Conservation (phyloP, 176 grass and related monocot species). For the Bothriochloa decipiens region DNA sequence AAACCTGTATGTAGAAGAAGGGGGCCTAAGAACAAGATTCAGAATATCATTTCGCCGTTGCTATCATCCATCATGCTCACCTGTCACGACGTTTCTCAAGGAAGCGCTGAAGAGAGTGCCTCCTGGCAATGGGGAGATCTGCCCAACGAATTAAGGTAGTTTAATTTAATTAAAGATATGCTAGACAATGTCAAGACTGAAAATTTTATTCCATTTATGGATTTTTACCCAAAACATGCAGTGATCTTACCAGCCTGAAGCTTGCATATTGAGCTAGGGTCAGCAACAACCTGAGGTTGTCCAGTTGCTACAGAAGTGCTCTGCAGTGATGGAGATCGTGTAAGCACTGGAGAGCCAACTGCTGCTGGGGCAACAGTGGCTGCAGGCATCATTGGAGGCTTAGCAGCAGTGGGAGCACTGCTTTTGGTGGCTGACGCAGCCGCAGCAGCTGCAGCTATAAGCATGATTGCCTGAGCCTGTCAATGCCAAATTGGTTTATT, state of each 20-base stretch:
- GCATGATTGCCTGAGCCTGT: slow-evolving; percentile 96
- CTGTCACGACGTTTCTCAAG: slow-evolving; percentile 94
- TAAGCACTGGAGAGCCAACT: slow-evolving; percentile 56
- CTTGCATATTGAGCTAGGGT: slow-evolving; percentile 64
- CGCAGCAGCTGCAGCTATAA: slow-evolving; percentile 73
- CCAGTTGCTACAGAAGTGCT: slow-evolving; percentile 64
- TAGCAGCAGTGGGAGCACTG: slow-evolving; percentile 33
- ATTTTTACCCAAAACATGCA: slow-evolving; percentile 17
- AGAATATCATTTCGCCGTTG: not conserved
- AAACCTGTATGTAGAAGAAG: not conserved
- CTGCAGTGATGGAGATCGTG: slow-evolving; percentile 78
- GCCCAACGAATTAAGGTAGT: slow-evolving; percentile 15
- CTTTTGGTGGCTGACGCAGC: slow-evolving; percentile 43
- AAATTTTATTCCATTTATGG: not conserved
- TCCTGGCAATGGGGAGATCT: slow-evolving; percentile 95
- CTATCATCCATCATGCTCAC: slow-evolving; percentile 48
- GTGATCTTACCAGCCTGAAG: slow-evolving; percentile 81
- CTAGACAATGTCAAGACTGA: not conserved
- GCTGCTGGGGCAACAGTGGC: slow-evolving; percentile 16
- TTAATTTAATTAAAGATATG: not conserved
- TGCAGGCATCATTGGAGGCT: slow-evolving; percentile 42
- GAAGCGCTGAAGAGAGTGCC: slow-evolving; percentile 92
- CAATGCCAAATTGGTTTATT: slow-evolving; percentile 18
- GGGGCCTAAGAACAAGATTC: slow-evolving; percentile 11
- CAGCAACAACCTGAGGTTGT: slow-evolving; percentile 52